Conservation (phyloP, 192 early-diverging fungal genomes). For the Phycomyces nitens region DNA sequence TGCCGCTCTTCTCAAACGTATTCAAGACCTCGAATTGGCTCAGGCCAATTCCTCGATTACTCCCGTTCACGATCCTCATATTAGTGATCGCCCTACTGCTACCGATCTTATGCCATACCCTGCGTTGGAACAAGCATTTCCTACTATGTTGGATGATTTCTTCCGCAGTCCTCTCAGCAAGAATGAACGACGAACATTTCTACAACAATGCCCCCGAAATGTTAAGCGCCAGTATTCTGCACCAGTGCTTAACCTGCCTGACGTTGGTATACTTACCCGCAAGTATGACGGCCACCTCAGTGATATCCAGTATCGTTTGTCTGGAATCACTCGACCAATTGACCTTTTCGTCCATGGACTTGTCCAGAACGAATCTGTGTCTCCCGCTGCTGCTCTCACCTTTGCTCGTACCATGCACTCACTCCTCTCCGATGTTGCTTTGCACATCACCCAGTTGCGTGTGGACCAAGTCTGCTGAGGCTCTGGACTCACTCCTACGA, state of each 20-base stretch:
- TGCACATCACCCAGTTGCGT: neutral
- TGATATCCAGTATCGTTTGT: neutral
- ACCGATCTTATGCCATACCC: neutral
- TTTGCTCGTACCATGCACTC: no score
- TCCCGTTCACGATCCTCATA: neutral
- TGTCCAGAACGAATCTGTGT: no score
- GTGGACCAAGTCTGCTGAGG: neutral
- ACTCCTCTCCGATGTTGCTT: no score
- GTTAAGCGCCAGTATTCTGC: neutral
- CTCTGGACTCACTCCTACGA: neutral
- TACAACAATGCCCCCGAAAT: neutral
- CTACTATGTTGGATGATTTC: neutral
- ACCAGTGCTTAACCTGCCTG: neutral
- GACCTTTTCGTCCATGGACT: no score
- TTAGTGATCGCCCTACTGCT: neutral
- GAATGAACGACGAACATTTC: neutral
- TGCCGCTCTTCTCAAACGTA: neutral
- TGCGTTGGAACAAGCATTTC: neutral
- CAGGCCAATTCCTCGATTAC: neutral
- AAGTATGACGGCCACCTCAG: neutral
- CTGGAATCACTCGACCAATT: neutral
- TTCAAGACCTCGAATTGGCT: neutral
- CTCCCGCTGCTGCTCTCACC: no score
- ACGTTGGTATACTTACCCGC: neutral
- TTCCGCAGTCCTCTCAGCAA: neutral